Base-by-base conservation (phyloP, 2,329 filamentous ascomycete genomes). In the Xylaria sp. region DNA sequence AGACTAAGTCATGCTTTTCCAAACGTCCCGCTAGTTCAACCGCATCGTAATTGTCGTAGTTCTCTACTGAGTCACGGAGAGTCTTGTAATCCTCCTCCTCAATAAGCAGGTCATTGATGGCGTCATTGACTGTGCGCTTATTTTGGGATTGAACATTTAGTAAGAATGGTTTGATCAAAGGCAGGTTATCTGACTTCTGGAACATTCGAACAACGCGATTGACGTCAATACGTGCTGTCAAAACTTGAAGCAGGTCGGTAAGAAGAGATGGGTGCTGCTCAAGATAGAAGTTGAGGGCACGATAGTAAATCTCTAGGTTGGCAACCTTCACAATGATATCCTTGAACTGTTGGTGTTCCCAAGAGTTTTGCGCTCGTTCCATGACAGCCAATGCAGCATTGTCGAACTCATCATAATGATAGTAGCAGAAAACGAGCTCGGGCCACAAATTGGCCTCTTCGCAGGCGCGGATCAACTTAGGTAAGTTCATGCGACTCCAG, bases 21-120 rank as follows among this genome's bases (percentile, higher is more conserved):
- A 99, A 84, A 58, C 95, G 91, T 75, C 91, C 86, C 2, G 95
- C 96, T 63, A 99, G 87, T 25, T 96, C 93, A 47, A 96, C 91
- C 2, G 94, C 90, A 76, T 99, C 96, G 75, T 98, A 99, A 80
- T 99, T 99, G 83, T 99, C 95, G 77, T 97, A 96, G 80, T 97
- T 97, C 80, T 97, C 92, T 10, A 97, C 94, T 1, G 95, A 99
- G 78, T 99, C 95, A 54, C 93, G 91, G 27, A 99, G 85, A 15
- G 94, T 97, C 88, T 99, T 98, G 85, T 99, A 94, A 76, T 99
- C 96, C 75, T 99, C 96, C 78, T 99, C 95, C 78, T 99, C 95
- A 63, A 99, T 99, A 71, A 99, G 83, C 47, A 99, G 81, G 75
- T 99, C 95, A 75, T 99, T 97, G 79, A 99, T 97, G 25, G 95